Conservation (phyloP, 805 yeast genomes). For the Ogataea wickerhamii region DNA sequence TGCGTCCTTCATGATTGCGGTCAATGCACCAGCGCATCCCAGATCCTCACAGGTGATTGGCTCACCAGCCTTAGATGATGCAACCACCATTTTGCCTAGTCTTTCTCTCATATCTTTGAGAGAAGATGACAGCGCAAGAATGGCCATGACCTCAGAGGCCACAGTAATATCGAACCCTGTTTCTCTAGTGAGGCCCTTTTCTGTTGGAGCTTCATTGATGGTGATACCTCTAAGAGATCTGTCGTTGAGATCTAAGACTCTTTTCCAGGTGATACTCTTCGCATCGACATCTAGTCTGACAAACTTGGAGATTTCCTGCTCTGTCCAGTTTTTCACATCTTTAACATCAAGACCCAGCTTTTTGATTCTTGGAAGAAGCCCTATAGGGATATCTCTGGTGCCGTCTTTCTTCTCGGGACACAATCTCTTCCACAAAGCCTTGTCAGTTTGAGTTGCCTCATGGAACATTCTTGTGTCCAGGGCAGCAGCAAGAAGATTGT, state of each 20-base stretch:
- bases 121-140: conserved; percentile 76
- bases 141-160: conserved; percentile 96
- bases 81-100: conserved; percentile 87
- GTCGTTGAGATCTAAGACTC: conserved; percentile 94
- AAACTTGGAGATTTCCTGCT: conserved; percentile 68
- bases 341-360: conserved; percentile 80
- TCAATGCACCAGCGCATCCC: conserved; percentile 93
- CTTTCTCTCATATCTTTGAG: conserved; percentile 82
- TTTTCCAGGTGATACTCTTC: conserved; percentile 81
- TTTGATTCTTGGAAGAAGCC: conserved; percentile 70
- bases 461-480: conserved; percentile 97
- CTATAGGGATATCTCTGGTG: conserved; percentile 68
- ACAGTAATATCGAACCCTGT: conserved; percentile 96
- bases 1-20: conserved; percentile 93
- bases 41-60: conserved; percentile 93
- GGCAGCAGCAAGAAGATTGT: conserved; percentile 92
- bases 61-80: conserved; percentile 65
- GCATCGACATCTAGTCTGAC: conserved; percentile 89
- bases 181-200: conserved; percentile 78
- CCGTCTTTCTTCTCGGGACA: conserved; percentile 82
- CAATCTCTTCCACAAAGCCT: conserved; percentile 76
- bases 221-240: conserved; percentile 86
- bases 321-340: conserved; percentile 75
- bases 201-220: conserved; percentile 89
- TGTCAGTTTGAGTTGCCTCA: conserved; percentile 76